Evolutionary conservation across 2,329 filamentous ascomycete species (phyloP).

Genomic region (Elsinoe necatrix): DNA sequence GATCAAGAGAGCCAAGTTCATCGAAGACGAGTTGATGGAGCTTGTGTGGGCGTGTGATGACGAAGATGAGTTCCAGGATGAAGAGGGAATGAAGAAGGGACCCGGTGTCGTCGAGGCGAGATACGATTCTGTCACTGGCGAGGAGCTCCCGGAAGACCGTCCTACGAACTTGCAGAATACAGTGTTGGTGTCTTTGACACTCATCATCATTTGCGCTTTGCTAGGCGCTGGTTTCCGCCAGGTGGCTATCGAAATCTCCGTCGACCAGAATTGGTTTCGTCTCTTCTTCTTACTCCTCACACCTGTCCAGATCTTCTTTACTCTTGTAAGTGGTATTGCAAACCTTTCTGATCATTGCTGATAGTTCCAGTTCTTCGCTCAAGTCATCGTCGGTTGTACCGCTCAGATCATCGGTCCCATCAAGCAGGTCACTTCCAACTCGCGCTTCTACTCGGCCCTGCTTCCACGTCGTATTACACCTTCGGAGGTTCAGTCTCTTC

Average conservation of each 20-base stretch:
- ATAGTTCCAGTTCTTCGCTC: constrained; percentile 55
- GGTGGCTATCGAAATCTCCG: constrained; percentile 58
- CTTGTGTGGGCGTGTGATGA: constrained; percentile 61
- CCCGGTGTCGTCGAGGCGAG: constrained; percentile 44
- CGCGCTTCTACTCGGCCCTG: constrained; percentile 72
- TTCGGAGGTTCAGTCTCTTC: constrained; percentile 41
- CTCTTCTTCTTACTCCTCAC: constrained; percentile 57
- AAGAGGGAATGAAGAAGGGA: constrained; percentile 43
- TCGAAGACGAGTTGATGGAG: constrained; percentile 70
- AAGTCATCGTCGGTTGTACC: constrained; percentile 68
- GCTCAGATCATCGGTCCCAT: constrained; percentile 70
- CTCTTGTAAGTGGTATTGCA: constrained; percentile 41
- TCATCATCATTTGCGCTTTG: constrained; percentile 56
- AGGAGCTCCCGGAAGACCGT: constrained; percentile 55
- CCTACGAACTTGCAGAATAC: constrained; percentile 63
- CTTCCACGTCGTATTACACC: constrained; percentile 53
- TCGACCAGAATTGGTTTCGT: constrained; percentile 55
- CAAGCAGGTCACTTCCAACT: constrained; percentile 64
- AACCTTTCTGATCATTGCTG: not conserved
- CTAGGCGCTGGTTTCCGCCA: constrained; percentile 63
- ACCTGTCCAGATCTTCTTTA: constrained; percentile 71
- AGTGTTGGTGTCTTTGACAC: constrained; percentile 56
- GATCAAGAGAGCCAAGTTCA: constrained; percentile 58
- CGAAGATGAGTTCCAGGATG: constrained; percentile 46
- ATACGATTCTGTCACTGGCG: constrained; percentile 64